Evolutionary conservation across 2,329 filamentous ascomycete species (phyloP).

Genomic region (Pseudocercospora vitis): DNA sequence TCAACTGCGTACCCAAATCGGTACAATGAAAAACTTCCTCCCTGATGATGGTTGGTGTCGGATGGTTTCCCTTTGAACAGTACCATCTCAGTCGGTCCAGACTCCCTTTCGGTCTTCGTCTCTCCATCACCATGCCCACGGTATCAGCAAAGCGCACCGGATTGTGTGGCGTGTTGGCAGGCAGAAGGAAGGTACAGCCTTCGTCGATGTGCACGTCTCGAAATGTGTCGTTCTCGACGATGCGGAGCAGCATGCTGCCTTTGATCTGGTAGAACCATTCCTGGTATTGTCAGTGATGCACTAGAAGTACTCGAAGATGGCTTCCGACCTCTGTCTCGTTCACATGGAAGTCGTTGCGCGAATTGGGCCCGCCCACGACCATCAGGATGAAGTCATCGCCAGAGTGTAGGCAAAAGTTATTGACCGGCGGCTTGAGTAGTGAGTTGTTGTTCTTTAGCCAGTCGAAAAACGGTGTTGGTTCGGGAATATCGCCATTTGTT

Average conservation of each 20-base stretch:
- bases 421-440: constrained; percentile 87
- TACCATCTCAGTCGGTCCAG: constrained; percentile 89
- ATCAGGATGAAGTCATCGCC: constrained; percentile 81
- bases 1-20: constrained; percentile 90
- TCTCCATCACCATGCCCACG: constrained; percentile 90
- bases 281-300: too few species aligned
- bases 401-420: constrained; percentile 96
- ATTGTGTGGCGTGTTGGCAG: constrained; percentile 87
- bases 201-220: constrained; percentile 85
- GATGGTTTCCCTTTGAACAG: constrained; percentile 63
- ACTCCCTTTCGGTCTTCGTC: constrained; percentile 68
- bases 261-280: constrained; percentile 98
- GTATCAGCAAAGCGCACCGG: constrained; percentile 90
- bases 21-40: constrained; percentile 86
- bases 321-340: constrained; percentile 68
- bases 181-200: constrained; percentile 90
- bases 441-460: constrained; percentile 84
- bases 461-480: constrained; percentile 15
- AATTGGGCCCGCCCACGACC: constrained; percentile 95
- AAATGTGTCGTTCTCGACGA: constrained; percentile 72
- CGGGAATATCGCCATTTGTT: constrained; percentile 9
- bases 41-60: constrained; percentile 66
- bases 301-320: too few species aligned
- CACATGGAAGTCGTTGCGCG: constrained; percentile 96
- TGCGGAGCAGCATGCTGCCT: constrained; percentile 89